Base-by-base conservation (phyloP, 106 monocot genomes). In the Dioscorea alata region DNA sequence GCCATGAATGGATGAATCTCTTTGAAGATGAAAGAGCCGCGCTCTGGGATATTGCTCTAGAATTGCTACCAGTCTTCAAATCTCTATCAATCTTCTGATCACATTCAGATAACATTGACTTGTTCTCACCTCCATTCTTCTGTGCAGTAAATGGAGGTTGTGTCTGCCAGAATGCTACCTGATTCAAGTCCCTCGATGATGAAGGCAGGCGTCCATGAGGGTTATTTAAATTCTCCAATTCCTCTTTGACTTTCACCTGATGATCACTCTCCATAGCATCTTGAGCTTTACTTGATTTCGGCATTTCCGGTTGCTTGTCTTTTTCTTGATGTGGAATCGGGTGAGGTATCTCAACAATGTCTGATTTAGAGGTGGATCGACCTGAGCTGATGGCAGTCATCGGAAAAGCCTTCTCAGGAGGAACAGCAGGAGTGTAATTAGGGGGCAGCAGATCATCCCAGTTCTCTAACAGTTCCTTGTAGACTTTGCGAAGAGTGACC, bases 401-500 rank as follows among this genome's bases (percentile, higher is more conserved):
- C 0, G 91, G 95, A 76, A 96, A 96, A 52, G 95, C 95, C 78
- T 91, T 96, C 74, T 93, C 89, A 13, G 87, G 97, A 23, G 97
- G 92, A 25, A 88, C 88, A 6, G 89, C 97, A 22, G 97, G 97
- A 23, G 92, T 99, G 66, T 99, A 99, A 60, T 89, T 87, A 21
- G 83, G 79, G 0, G 97, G 97, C 2, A 99, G 89, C 9, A 99
- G 76, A 82, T 99, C 97, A 23, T 90, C 85, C 92, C 97, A 92
- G 48, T 99, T 99, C 67, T 99, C 97, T 49, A 93, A 61, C 13
- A 99, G 71, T 65, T 99, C 97, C 73, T 99, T 99, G 81, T 99
- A 99, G 20, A 99, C 97, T 79, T 99, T 93, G 18, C 92, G 84
- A 48, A 99, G 87, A 32, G 97, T 99, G 21, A 99, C 97, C 71